phyloP scores from a whole-genome alignment of 129 eudicot genomes.

The Calendula officinalis region DNA sequence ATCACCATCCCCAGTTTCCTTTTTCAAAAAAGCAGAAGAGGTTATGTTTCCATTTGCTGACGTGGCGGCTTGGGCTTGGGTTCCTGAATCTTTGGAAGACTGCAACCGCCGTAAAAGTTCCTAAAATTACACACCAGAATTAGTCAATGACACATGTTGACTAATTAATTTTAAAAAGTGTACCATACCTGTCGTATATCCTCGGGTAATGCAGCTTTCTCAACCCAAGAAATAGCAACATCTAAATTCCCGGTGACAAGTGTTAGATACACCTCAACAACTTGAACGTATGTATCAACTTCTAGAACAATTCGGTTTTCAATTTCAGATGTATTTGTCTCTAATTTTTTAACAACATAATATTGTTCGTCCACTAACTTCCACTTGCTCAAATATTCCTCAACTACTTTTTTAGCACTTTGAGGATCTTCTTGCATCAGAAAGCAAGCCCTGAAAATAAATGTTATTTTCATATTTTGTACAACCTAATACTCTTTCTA shows the following conservation, averaged over 20 bases:
- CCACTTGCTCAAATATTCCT: constrained; percentile 83
- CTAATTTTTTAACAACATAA: constrained; percentile 33
- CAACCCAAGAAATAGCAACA: constrained; percentile 74
- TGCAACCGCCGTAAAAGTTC: constrained; percentile 61
- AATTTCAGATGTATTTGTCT: constrained; percentile 30
- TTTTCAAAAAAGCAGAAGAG: constrained; percentile 28
- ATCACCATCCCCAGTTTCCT: constrained; percentile 24
- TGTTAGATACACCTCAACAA: constrained; percentile 80
- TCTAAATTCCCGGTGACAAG: constrained; percentile 43
- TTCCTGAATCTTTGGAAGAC: constrained; percentile 45
- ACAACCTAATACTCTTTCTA: constrained; percentile 1
- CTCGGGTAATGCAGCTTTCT: constrained; percentile 74
- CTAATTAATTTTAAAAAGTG: background rate
- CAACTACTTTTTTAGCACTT: constrained; percentile 51
- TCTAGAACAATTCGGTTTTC: constrained; percentile 28
- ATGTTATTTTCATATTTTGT: background rate
- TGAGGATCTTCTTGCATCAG: constrained; percentile 56
- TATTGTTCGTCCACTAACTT: constrained; percentile 42
- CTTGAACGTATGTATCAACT: constrained; percentile 65
- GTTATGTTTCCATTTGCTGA: constrained; percentile 36
- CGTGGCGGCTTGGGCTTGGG: constrained; percentile 42
- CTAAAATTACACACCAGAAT: constrained; percentile 26
- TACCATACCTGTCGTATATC: constrained; percentile 73
- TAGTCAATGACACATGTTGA: constrained; percentile 2
- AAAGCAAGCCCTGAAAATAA: constrained; percentile 58